Evolutionary conservation across 345 rosid species (phyloP), one percentile per base, ranked within the genome.

Genomic region (Litchi chinensis): DNA sequence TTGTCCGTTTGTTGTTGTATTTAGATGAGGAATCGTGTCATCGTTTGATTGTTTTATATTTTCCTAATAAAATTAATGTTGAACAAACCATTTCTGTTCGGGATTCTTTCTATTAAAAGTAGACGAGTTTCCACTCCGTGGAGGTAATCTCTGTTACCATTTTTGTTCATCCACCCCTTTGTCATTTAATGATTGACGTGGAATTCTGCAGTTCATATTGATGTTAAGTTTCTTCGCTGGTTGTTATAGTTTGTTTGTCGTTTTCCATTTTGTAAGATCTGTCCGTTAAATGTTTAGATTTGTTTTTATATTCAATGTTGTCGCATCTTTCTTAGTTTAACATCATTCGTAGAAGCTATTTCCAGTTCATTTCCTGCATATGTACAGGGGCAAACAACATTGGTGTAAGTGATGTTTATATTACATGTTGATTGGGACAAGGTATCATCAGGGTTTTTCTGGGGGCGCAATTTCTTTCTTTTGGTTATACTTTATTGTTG

Each of bases 331-430:
- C 50, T 46, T 84, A 84, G 87, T 85, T 87, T 87, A 60, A 85
- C 79, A 65, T 79, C 82, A 79, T 86, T 82, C 81, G 74, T 89
- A 84, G 93, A 79, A 84, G 85, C 80, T 82, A 74, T 81, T 85
- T 80, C 84, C 84, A 69, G 85, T 91, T 88, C 79, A 65, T 87
- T 88, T 88, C 91, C 87, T 79, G 82, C 84, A 86, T 85, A 68
- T 82, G 77, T 88, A 86, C 95, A 91, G 90, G 93, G 87, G 75
- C 82, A 89, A 88, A 87, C 86, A 73, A 83, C 88, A 79, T 81
- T 88, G 87, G 88, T 81, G 87, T 87, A 60, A 90, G 85, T 87
- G 89, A 89, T 85, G 87, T 84, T 82, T 71, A 65, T 84, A 81
- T 84, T 80, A 82, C 87, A 77, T 85, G 76, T 87, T 86, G 88